These are phyloP conservation scores for Eucalyptus regnans DNA, from an alignment of 345 rosid genomes.

Conservation along the genomic window DNA sequence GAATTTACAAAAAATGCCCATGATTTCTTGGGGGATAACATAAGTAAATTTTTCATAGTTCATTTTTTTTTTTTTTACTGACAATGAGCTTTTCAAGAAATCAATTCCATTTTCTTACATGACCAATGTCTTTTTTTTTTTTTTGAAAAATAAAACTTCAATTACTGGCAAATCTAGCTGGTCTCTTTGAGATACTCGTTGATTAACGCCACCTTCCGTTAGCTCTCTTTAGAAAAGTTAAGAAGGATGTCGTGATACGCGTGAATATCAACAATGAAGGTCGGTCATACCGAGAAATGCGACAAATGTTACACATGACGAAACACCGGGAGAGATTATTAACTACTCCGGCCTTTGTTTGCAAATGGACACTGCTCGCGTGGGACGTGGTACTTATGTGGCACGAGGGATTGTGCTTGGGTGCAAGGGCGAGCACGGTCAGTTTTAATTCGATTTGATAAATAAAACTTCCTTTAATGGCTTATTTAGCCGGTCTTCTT, in stretches of 20 bases:
- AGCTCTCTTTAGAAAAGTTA: neutral
- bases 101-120: neutral
- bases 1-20: neutral
- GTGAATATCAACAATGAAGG: neutral
- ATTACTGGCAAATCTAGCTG: neutral
- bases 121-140: neutral
- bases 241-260: neutral
- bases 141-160: neutral
- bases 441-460: neutral
- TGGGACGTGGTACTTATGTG: neutral
- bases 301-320: neutral
- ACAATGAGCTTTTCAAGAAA: too few relatives aligned
- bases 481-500: neutral
- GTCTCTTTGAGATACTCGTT: too few relatives aligned
- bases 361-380: neutral
- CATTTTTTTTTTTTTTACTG: neutral
- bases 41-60: neutral
- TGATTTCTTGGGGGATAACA: neutral
- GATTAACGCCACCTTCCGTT: neutral
- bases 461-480: neutral
- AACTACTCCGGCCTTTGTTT: accelerated
- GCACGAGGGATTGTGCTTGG: neutral
- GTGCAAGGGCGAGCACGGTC: neutral
- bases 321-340: neutral
- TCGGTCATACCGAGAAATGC: too few relatives aligned